Evolutionary conservation across 2,329 filamentous ascomycete species (phyloP).

Genomic region (Aspergillus quadricinctus): DNA sequence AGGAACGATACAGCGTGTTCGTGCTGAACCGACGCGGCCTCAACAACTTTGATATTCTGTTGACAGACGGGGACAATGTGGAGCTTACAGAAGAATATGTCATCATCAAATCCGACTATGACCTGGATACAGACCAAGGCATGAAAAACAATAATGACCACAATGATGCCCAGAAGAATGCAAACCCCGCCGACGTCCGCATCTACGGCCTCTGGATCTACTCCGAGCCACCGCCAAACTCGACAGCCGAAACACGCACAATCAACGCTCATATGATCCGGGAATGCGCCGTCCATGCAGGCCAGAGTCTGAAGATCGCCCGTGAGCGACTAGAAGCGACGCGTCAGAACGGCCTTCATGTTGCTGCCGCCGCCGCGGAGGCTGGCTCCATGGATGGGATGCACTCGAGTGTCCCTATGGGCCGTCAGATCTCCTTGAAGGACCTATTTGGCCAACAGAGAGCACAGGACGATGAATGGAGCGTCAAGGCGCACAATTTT

Average conservation of each 20-base stretch:
- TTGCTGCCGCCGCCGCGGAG: conserved; percentile 26
- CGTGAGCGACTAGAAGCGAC: conserved; percentile 35
- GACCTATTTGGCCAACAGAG: conserved; percentile 54
- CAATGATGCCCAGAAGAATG: conserved; percentile 13
- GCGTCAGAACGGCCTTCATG: conserved; percentile 30
- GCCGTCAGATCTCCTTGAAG: conserved; percentile 49
- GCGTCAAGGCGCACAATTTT: conserved; percentile 44
- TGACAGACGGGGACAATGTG: conserved; percentile 55
- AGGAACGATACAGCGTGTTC: conserved; percentile 55
- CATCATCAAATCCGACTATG: conserved; percentile 50
- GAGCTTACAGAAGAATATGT: conserved; percentile 62
- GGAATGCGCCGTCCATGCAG: conserved; percentile 51
- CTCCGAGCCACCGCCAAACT: conserved; percentile 53
- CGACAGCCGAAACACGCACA: conserved; percentile 49
- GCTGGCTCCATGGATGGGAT: conserved; percentile 31
- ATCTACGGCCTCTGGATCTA: conserved; percentile 64
- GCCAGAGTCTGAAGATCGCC: conserved; percentile 44
- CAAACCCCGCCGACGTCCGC: conserved; percentile 21
- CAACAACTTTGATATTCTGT: conserved; percentile 64
- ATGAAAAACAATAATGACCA: conserved; percentile 8
- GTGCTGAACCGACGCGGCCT: conserved; percentile 68
- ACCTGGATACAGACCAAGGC: conserved; percentile 12
- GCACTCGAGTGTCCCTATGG: conserved; percentile 45
- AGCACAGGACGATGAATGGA: conserved; percentile 49
- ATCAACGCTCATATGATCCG: conserved; percentile 53